Conservation (phyloP, 2,329 filamentous ascomycete genomes). For the Venturia nashicola region DNA sequence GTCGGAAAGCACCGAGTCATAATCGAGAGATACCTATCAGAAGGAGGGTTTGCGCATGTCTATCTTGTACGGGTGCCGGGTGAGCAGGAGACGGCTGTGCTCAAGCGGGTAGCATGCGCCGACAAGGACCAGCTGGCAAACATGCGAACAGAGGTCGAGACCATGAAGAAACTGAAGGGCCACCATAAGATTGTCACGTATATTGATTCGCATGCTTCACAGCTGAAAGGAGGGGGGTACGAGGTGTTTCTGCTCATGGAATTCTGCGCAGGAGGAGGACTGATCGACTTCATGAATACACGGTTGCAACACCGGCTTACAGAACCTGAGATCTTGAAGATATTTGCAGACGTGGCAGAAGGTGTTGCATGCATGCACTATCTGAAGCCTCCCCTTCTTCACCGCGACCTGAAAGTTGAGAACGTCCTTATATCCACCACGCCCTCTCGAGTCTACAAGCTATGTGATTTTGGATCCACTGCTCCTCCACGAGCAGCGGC, state of each 20-base stretch:
- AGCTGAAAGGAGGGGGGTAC: conserved; percentile 83
- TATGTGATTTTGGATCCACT: conserved; percentile 95
- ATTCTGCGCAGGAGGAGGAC: conserved; percentile 82
- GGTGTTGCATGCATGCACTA: conserved; percentile 99
- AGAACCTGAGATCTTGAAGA: conserved; percentile 92
- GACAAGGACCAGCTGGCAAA: conserved; percentile 89
- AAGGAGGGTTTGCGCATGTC: conserved; percentile 96
- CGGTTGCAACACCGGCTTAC: conserved; percentile 90
- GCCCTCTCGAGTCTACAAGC: conserved; percentile 69
- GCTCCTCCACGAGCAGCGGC: conserved; percentile 75
- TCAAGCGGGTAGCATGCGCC: conserved; percentile 91
- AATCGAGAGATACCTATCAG: conserved; percentile 94
- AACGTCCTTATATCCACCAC: conserved; percentile 79
- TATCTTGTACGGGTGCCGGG: conserved; percentile 78
- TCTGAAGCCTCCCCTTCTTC: conserved; percentile 80
- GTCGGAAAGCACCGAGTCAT: conserved; percentile 85
- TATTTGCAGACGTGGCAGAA: conserved; percentile 91
- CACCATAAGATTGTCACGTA: conserved; percentile 95
- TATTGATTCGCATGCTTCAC: conserved; percentile 94
- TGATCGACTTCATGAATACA: conserved; percentile 99
- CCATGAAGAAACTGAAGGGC: conserved; percentile 98
- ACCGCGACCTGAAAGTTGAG: conserved; percentile 94
- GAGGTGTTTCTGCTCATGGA: conserved; percentile 99
- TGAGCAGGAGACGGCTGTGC: conserved; percentile 67
- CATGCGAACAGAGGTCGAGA: conserved; percentile 98